Evolutionary conservation across 1,139 yeast genomes (phyloP).

Genomic region (Protomyces lactucae-debilis): DNA sequence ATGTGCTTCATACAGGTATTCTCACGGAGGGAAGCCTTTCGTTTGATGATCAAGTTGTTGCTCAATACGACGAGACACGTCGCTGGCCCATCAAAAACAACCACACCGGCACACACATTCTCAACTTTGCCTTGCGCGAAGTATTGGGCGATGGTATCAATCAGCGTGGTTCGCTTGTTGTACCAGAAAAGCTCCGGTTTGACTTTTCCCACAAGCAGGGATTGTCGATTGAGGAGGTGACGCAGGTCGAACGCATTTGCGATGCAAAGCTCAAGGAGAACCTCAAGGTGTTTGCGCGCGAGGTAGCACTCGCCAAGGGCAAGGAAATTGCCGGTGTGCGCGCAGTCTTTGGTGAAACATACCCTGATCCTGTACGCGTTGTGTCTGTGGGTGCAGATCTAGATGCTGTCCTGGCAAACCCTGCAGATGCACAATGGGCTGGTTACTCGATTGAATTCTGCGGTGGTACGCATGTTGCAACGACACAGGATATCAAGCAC

Average conservation of each 20-base stretch:
- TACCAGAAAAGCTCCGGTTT: conserved; percentile 90
- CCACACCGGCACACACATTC: conserved; percentile 96
- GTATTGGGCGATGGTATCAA: conserved; percentile 83
- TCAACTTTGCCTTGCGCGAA: conserved; percentile 80
- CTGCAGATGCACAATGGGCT: conserved; percentile 68
- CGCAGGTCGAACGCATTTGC: conserved; percentile 67
- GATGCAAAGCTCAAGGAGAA: conserved; percentile 68
- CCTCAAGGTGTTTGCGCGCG: conserved; percentile 70
- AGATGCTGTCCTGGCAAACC: conserved; percentile 68
- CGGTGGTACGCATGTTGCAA: conserved; percentile 96
- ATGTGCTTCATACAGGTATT: conserved; percentile 88
- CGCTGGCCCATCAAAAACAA: conserved; percentile 96
- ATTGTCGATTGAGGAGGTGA: conserved; percentile 64
- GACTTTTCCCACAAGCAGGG: conserved; percentile 87
- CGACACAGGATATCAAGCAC: conserved; percentile 89
- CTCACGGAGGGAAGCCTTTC: conserved; percentile 68
- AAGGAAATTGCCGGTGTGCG: conserved; percentile 75
- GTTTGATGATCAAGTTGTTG: conserved; percentile 68
- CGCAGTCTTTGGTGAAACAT: conserved; percentile 98
- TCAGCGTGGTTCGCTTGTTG: conserved; percentile 95
- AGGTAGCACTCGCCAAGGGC: conserved; percentile 70
- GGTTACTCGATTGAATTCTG: conserved; percentile 86
- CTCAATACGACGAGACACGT: conserved; percentile 85
- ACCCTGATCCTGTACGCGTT: conserved; percentile 98
- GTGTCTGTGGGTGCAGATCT: conserved; percentile 92